Evolutionary conservation across 2,329 filamentous ascomycete genomes (phyloP), one percentile per base, ranked within the genome.

Genomic region (Phaeoacremonium minimum): DNA sequence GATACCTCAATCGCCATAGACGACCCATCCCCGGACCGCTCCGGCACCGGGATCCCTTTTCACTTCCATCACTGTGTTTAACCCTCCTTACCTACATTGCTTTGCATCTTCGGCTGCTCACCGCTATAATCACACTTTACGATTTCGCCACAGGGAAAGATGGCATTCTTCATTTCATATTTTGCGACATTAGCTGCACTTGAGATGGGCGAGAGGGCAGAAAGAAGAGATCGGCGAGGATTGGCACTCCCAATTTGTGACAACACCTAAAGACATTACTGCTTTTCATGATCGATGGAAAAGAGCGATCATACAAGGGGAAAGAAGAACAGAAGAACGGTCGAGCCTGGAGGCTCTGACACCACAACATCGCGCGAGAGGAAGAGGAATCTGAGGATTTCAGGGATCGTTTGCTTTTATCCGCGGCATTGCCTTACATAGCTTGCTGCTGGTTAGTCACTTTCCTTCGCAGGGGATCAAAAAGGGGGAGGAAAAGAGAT

Each of bases 1-100:
- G 68, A 72, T 71, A 71, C 69, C 66, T 69, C 54, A 55, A 51
- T 47, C 55, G 56, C 56, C 55, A 67, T 69, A 69, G 66, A 69
- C 55, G 51, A 56, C 54, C 51, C 47, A 55, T 26, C 22, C 53
- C 56, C 51, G 53, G 36, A 52, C 56, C 52, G 51, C 46, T 46
- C 56, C 55, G 52, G 54, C 49, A 48, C 45, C 47, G 45, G 53
- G 54, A 51, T 51, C 49, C 26, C 32, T 36, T 37, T 31, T 36
- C 31, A 26, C 30, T 37, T 39, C 46, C 51, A 47, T 47, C 43
- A 42, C 49, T 53, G 52, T 55, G 41, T 49, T 55, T 57, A 58
- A 60, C 57, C 61, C 64, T 67, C 66, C 60, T 66, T 55, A 51
- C 57, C 57, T 53, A 49, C 55, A 50, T 58, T 62, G 49, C 61